Percentiles rank a stretch among this genome's conserved stretches.
Conservation (phyloP, 2,329 filamentous ascomycete species). For the Aspergillus calidoustus region DNA sequence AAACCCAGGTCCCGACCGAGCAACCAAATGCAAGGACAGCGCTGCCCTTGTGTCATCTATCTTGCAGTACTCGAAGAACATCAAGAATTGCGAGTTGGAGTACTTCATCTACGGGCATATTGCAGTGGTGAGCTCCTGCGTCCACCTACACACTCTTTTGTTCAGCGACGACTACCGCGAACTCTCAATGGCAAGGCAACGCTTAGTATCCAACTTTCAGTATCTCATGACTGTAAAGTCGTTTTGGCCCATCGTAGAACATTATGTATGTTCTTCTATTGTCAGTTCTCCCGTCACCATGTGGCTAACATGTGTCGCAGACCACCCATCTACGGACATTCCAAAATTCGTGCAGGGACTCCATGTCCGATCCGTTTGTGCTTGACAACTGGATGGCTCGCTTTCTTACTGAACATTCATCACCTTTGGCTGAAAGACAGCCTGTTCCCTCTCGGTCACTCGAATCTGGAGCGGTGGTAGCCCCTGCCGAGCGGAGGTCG, state of each 20-base stretch:
- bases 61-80: constrained; percentile 20
- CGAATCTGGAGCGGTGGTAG: not conserved
- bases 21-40: constrained; percentile 24
- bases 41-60: constrained; percentile 25
- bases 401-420: constrained; percentile 30
- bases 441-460: not conserved
- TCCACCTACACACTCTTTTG: constrained; percentile 28
- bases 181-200: constrained; percentile 20
- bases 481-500: not conserved
- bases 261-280: constrained; percentile 17
- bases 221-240: constrained; percentile 28
- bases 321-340: constrained; percentile 27
- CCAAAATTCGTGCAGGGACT: constrained; percentile 26
- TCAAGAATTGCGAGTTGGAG: constrained; percentile 25
- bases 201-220: constrained; percentile 27
- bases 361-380: constrained; percentile 26
- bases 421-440: constrained; percentile 22
- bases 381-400: constrained; percentile 32
- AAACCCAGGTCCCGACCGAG: not conserved
- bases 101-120: constrained; percentile 29
- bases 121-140: constrained; percentile 28
- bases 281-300: not conserved
- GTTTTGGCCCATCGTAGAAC: constrained; percentile 27
- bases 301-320: constrained; percentile 8
- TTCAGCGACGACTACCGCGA: constrained; percentile 23